Conservation (phyloP, 805 yeast genomes). For the Brettanomyces custersianus region DNA sequence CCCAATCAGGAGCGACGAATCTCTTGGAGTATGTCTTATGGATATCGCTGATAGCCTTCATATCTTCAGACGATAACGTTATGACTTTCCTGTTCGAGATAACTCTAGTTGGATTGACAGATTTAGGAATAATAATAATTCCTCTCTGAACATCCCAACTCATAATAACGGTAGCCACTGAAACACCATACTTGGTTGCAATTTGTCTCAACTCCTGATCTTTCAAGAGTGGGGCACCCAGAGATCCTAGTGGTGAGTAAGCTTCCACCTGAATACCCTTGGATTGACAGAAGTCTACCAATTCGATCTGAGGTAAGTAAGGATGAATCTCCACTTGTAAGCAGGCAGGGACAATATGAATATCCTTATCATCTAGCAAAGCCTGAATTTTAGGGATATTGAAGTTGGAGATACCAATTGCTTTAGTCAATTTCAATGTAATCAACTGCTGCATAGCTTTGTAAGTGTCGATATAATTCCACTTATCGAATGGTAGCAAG, state of each 20-base stretch:
- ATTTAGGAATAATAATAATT: constrained; percentile 31
- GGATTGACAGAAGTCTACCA: constrained; percentile 41
- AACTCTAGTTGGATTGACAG: constrained; percentile 24
- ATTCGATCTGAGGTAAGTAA: constrained; percentile 54
- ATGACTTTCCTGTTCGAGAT: constrained; percentile 28
- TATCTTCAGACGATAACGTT: constrained; percentile 28
- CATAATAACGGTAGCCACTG: constrained; percentile 44
- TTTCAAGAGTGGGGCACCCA: constrained; percentile 42
- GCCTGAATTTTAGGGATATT: constrained; percentile 44
- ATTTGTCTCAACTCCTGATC: constrained; percentile 34
- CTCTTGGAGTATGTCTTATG: constrained; percentile 24
- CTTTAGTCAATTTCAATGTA: constrained; percentile 42
- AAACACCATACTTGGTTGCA: constrained; percentile 34
- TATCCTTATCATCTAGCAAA: constrained; percentile 39
- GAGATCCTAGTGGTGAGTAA: constrained; percentile 70
- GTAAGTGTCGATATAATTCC: constrained; percentile 52
- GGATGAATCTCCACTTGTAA: constrained; percentile 79
- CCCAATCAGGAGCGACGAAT: constrained; percentile 30
- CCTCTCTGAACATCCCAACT: constrained; percentile 54
- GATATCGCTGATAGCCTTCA: constrained; percentile 23
- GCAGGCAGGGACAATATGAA: constrained; percentile 52
- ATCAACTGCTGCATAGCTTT: constrained; percentile 53
- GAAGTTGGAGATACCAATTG: constrained; percentile 78
- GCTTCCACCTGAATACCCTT: constrained; percentile 60
- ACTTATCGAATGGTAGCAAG: constrained; percentile 19